Evolutionary conservation across 768 basidiomycete genomes (phyloP).

Genomic region (Auricularia sp.): DNA sequence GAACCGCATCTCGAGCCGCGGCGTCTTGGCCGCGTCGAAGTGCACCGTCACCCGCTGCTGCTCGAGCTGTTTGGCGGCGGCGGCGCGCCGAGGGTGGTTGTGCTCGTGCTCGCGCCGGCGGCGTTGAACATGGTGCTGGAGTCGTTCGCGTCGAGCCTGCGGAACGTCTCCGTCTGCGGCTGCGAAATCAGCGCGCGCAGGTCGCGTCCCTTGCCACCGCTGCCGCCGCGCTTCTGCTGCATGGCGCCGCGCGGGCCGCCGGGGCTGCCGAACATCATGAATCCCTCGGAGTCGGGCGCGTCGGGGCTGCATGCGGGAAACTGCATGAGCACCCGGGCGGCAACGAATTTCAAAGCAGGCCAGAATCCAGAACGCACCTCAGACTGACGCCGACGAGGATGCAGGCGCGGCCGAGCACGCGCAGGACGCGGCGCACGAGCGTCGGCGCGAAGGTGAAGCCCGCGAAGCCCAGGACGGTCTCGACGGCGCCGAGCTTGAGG

Average conservation of each 20-base stretch:
- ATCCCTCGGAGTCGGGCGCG: background rate
- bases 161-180: constrained; percentile 45
- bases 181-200: constrained; percentile 39
- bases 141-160: constrained; percentile 15
- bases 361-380: background rate
- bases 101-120: constrained; percentile 6
- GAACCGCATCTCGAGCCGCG: constrained; percentile 45
- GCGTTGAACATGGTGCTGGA: background rate
- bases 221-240: background rate
- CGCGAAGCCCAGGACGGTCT: constrained; percentile 55
- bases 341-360: background rate
- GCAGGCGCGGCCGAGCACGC: constrained; percentile 41
- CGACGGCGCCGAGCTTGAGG: constrained; percentile 51
- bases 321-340: background rate
- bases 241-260: background rate
- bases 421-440: constrained; percentile 47
- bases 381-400: constrained; percentile 51
- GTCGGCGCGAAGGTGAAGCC: constrained; percentile 40
- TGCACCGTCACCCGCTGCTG: constrained; percentile 45
- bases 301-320: background rate
- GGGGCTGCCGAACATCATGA: constrained; percentile 3
- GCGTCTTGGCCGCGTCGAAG: constrained; percentile 33
- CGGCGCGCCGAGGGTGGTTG: background rate
- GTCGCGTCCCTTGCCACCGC: background rate
- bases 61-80: no score